Base-by-base conservation (phyloP, 75 land plant genomes). In the Gnetum montanum region DNA sequence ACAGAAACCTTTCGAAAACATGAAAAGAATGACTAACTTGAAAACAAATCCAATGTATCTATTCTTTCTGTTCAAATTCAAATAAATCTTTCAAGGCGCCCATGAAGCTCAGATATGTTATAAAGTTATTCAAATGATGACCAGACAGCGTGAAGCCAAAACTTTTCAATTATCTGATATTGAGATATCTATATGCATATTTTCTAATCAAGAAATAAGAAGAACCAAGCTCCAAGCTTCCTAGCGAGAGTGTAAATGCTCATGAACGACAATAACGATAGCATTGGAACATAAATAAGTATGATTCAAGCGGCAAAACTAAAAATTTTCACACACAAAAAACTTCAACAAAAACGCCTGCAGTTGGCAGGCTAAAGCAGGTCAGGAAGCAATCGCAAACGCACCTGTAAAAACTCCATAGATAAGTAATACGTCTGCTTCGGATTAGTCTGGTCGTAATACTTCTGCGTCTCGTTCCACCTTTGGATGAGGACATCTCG, bases 371-470 rank as follows among this genome's bases (percentile, higher is more conserved):
- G 45, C 4, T 31, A 26, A 33, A 7, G 11, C 15, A 49, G 11
- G 10, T 20, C 51, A 49, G n/a, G 51, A 8, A 16, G 51, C 19
- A 10, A 10, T n/a, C n/a, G n/a, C n/a, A 24, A 23, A 25, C 23
- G 31, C 26, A 81, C 99, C 96, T 94, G 99, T 20, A 94, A 62
- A 70, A 94, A 94, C 60, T 94, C 99, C 99, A 94, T 94, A 10
- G 99, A 94, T 12, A 94, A 64, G 64, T 94, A 94, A 57, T 90
- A 94, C 28, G 90, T 90, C 51, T 91, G 84, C 67, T 94, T 94
- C 4, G 80, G 73, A 74, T 94, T 83, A 53, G 62, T 57, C 53
- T 65, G 74, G 16, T 86, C 82, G 52, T 80, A 81, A 58, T 71
- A 68, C 23, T 77, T 64, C 58, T 71, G 78, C 4, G 96, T 94